These are phyloP conservation scores for Metrosideros polymorpha DNA, from an alignment of 441 rosid genomes.

Conservation along the genomic window DNA sequence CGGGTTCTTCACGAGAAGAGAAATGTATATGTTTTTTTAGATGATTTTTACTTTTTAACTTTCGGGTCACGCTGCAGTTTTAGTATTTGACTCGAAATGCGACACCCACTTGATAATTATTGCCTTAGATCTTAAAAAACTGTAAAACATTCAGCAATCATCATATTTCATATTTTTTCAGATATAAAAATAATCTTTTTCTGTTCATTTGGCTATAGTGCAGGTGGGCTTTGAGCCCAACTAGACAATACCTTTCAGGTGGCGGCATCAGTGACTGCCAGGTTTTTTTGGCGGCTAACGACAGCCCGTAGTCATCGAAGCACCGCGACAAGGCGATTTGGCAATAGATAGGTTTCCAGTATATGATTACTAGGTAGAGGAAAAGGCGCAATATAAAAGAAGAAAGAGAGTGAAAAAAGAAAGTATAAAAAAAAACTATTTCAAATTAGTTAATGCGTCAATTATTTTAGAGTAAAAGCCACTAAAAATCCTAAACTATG, in stretches of 20 bases:
- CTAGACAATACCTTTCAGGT: background rate
- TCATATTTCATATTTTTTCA: background rate
- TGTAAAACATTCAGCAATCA: background rate
- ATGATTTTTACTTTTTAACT: background rate
- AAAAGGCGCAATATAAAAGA: background rate
- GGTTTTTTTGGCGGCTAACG: background rate
- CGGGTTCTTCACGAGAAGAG: background rate
- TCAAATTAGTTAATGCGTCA: background rate
- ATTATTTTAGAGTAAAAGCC: too few relatives aligned
- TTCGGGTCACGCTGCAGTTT: background rate
- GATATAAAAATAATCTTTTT: background rate
- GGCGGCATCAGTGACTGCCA: background rate
- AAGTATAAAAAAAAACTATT: background rate
- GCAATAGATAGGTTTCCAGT: background rate
- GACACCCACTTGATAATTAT: background rate
- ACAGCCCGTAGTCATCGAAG: background rate
- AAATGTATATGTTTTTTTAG: fast-evolving
- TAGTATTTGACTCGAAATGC: background rate
- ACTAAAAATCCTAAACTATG: too few relatives aligned
- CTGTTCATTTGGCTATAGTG: background rate
- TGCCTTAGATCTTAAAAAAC: background rate
- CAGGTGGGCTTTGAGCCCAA: background rate
- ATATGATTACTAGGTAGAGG: background rate
- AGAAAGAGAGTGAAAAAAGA: background rate
- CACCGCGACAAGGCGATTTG: background rate